Percentiles rank a stretch among this genome's conserved stretches.
phyloP scores from a whole-genome alignment of 345 rosid species.

The Linum lewisii region DNA sequence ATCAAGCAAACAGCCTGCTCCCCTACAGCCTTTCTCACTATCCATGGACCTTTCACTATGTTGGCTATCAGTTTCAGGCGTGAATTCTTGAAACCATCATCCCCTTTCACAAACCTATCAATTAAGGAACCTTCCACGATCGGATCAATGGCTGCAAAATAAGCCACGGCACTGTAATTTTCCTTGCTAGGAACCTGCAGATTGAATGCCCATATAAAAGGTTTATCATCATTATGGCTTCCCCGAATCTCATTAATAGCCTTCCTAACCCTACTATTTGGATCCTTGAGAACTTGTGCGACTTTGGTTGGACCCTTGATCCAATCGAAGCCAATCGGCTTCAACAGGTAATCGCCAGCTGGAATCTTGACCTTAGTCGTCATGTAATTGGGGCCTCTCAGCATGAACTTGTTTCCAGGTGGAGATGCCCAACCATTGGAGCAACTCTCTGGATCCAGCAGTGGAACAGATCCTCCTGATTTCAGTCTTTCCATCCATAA shows the following conservation, averaged over 20 bases:
- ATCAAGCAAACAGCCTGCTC: conserved; percentile 93
- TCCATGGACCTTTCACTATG: conserved; percentile 96
- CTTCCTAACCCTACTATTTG: conserved; percentile 52
- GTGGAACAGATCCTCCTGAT: conserved; percentile 72
- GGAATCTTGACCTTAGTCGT: conserved; percentile 64
- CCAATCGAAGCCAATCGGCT: conserved; percentile 91
- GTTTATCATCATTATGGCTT: conserved; percentile 49
- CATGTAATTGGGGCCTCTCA: conserved; percentile 80
- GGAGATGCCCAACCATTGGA: conserved; percentile 85
- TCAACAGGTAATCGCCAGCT: conserved; percentile 59
- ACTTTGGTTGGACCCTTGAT: conserved; percentile 56
- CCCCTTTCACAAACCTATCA: conserved; percentile 69
- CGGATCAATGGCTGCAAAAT: conserved; percentile 54
- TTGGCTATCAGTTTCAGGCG: conserved; percentile 90
- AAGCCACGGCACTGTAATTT: conserved; percentile 78
- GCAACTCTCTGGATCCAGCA: conserved; percentile 54
- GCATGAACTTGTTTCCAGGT: conserved; percentile 60
- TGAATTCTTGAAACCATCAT: conserved; percentile 59
- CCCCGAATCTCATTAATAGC: conserved; percentile 42
- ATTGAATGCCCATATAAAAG: conserved; percentile 94
- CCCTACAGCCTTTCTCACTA: conserved; percentile 90
- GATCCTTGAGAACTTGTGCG: conserved; percentile 44
- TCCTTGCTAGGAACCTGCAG: conserved; percentile 89
- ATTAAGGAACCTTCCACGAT: conserved; percentile 60
- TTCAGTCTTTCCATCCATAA: conserved; percentile 58